Percentiles rank a stretch among this genome's conserved stretches.
Evolutionary conservation across 2,329 filamentous ascomycete genomes (phyloP).

Genomic region (Alternaria panax): DNA sequence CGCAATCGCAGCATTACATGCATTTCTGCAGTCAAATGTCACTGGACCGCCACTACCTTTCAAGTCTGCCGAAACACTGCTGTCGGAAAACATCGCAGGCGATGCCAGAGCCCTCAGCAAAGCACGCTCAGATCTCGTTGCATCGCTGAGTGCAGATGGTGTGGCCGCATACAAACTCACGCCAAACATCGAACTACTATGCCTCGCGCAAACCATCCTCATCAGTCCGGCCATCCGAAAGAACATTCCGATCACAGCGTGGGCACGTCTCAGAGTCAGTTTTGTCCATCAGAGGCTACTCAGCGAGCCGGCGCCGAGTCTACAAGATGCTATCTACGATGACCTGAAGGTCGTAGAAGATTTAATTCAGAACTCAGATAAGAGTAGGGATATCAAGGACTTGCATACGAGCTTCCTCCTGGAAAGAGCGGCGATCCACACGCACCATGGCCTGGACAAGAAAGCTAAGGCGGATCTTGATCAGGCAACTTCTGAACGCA

Average conservation of each 20-base stretch:
- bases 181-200: slow-evolving; percentile 83
- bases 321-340: slow-evolving; percentile 68
- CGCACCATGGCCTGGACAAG: slow-evolving; percentile 81
- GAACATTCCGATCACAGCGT: slow-evolving; percentile 59
- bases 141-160: slow-evolving; percentile 78
- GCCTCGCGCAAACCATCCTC: slow-evolving; percentile 71
- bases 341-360: slow-evolving; percentile 65
- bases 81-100: slow-evolving; percentile 58
- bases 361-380: slow-evolving; percentile 34
- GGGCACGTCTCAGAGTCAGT: slow-evolving; percentile 74
- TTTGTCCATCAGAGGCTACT: slow-evolving; percentile 75
- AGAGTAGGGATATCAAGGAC: slow-evolving; percentile 32
- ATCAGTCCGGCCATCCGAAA: slow-evolving; percentile 58
- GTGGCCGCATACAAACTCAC: slow-evolving; percentile 85
- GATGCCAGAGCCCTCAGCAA: slow-evolving; percentile 47
- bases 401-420: slow-evolving; percentile 71
- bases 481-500: slow-evolving; percentile 69
- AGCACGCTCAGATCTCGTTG: slow-evolving; percentile 66
- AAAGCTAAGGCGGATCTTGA: slow-evolving; percentile 76
- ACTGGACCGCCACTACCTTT: slow-evolving; percentile 82
- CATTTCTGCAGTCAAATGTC: slow-evolving; percentile 86
- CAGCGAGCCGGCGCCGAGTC: slow-evolving; percentile 65
- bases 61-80: slow-evolving; percentile 57
- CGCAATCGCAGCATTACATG: slow-evolving; percentile 73
- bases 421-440: slow-evolving; percentile 83